Evolutionary conservation across 2,329 filamentous ascomycete species (phyloP).

Genomic region (Aspergillus eucalypticola): DNA sequence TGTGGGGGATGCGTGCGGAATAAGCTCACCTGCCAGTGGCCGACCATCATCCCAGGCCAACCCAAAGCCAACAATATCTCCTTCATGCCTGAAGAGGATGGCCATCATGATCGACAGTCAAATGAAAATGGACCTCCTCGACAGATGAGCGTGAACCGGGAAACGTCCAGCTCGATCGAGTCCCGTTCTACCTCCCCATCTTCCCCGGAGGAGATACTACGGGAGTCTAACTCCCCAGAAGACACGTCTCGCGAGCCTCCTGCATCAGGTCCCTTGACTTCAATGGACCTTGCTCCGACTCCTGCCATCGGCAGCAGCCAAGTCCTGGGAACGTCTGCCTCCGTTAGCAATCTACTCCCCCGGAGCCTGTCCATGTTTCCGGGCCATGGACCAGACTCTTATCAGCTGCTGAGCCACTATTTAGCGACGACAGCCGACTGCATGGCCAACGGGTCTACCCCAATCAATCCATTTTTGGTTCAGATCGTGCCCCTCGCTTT

Average conservation of each 20-base stretch:
- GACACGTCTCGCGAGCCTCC: background rate
- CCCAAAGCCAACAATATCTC: constrained; percentile 12
- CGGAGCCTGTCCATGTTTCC: constrained; percentile 32
- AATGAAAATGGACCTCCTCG: background rate
- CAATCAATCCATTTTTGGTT: constrained; percentile 49
- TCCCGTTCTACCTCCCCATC: background rate
- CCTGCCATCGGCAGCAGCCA: background rate
- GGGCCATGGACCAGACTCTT: constrained; percentile 31
- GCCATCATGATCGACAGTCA: background rate
- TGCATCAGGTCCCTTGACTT: background rate
- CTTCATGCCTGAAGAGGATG: background rate
- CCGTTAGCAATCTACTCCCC: constrained; percentile 24
- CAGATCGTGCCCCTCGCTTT: constrained; percentile 52
- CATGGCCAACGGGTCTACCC: constrained; percentile 52
- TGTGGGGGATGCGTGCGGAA: constrained; percentile 34
- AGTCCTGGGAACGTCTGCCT: background rate
- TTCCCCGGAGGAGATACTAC: background rate
- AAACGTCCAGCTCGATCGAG: background rate
- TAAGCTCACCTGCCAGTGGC: constrained; percentile 32
- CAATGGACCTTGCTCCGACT: background rate
- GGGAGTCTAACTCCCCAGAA: background rate
- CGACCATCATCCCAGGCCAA: constrained; percentile 19
- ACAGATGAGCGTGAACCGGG: background rate
- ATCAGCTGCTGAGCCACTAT: constrained; percentile 49
- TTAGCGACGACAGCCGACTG: constrained; percentile 47